phyloP scores from a whole-genome alignment of 2,329 filamentous ascomycete species.

The Aspergillus thermomutatus region DNA sequence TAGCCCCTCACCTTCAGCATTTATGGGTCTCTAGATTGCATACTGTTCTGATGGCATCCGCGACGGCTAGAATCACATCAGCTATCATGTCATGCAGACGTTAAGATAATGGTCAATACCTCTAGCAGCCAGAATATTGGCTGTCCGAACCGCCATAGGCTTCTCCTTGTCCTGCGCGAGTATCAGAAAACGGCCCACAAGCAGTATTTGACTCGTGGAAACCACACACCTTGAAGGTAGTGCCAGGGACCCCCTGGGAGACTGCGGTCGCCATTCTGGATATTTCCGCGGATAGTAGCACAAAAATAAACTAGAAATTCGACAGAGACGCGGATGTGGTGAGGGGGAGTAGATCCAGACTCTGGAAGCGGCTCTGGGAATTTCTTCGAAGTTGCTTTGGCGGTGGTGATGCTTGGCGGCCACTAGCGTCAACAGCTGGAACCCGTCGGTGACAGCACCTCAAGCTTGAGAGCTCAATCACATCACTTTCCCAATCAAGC shows the following conservation, averaged over 20 bases:
- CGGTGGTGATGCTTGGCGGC: constrained; percentile 40
- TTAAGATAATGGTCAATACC: constrained; percentile 51
- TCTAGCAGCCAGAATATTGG: constrained; percentile 96
- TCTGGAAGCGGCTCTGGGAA: constrained; percentile 27
- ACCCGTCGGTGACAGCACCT: constrained; percentile 18
- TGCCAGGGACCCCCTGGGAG: constrained; percentile 50
- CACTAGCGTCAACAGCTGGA: constrained; percentile 38
- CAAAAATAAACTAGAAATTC: constrained; percentile 19
- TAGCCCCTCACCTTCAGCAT: constrained; percentile 36
- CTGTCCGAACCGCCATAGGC: constrained; percentile 91
- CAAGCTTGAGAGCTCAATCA: constrained; percentile 27
- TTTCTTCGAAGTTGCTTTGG: constrained; percentile 39
- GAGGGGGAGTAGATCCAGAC: constrained; percentile 21
- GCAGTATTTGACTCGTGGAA: constrained; percentile 18
- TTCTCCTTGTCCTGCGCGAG: constrained; percentile 78
- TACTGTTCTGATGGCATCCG: constrained; percentile 91
- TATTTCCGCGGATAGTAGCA: constrained; percentile 23
- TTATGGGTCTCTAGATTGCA: constrained; percentile 18
- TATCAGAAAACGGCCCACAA: constrained; percentile 40
- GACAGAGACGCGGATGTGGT: constrained; percentile 20
- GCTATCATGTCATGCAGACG: constrained; percentile 12
- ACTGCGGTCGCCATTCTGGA: constrained; percentile 51
- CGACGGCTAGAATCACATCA: constrained; percentile 66
- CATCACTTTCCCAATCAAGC: constrained; percentile 20
- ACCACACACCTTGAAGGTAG: constrained; percentile 62